Percentiles rank a stretch among this genome's conserved stretches.
Conservation (phyloP, 2,329 filamentous ascomycete species). For the Fusarium sp. region DNA sequence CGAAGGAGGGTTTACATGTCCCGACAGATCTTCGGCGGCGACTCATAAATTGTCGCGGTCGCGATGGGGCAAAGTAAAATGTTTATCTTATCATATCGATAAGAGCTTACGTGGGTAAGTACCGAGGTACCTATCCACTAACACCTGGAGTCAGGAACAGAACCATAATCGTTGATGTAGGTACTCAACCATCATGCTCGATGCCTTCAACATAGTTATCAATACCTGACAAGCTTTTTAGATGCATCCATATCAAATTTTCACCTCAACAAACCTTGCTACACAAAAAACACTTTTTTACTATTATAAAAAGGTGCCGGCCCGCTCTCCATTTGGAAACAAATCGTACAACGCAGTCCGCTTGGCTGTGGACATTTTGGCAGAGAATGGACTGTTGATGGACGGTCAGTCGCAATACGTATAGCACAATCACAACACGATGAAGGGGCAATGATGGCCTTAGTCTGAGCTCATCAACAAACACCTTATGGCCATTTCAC, state of each 20-base stretch:
- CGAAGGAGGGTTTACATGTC: slow-evolving; percentile 11
- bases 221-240: background rate
- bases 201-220: background rate
- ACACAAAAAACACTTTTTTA: background rate
- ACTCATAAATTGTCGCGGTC: slow-evolving; percentile 29
- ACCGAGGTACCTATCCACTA: background rate
- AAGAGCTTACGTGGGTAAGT: slow-evolving; percentile 1
- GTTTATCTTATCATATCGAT: slow-evolving; percentile 41
- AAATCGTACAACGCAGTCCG: too few species aligned
- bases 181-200: background rate
- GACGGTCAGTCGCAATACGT: too few species aligned
- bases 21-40: background rate
- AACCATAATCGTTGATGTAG: background rate
- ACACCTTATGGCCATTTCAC: too few species aligned
- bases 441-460: too few species aligned
- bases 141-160: too few species aligned
- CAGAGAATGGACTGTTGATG: too few species aligned
- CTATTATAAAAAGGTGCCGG: background rate
- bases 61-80: slow-evolving; percentile 35
- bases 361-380: too few species aligned
- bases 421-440: too few species aligned
- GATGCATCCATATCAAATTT: background rate
- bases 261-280: background rate
- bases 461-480: too few species aligned
- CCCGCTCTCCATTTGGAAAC: background rate